These are phyloP conservation scores for Canariomyces notabilis DNA, from an alignment of 2,329 filamentous ascomycete genomes.

Conservation along the genomic window DNA sequence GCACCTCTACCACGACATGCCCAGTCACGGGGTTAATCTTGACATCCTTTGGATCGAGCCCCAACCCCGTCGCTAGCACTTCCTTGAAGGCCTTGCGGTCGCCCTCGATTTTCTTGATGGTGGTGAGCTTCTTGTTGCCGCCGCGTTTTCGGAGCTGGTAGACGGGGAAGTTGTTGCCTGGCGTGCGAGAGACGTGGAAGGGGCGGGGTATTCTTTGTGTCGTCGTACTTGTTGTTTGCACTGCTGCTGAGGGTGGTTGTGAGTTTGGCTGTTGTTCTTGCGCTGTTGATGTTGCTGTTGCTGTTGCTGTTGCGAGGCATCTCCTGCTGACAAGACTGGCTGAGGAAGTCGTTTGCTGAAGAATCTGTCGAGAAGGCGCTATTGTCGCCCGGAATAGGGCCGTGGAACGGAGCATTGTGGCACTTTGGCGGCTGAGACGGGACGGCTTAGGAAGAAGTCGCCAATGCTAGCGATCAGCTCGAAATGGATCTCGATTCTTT, in stretches of 20 bases:
- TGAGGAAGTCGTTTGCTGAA: background rate
- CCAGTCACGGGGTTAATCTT: constrained; percentile 56
- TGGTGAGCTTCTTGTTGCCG: constrained; percentile 68
- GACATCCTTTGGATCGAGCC: constrained; percentile 50
- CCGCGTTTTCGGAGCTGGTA: constrained; percentile 71
- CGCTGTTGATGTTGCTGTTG: constrained; percentile 4
- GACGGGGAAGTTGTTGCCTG: constrained; percentile 66
- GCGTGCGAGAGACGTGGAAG: constrained; percentile 70
- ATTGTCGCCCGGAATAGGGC: constrained; percentile 11
- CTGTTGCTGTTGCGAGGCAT: background rate
- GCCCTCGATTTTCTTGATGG: constrained; percentile 75
- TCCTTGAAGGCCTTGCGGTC: constrained; percentile 57
- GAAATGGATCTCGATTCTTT: constrained; percentile 5
- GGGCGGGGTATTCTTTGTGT: no score
- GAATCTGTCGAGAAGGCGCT: constrained; percentile 6
- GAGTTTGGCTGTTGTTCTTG: constrained; percentile 4
- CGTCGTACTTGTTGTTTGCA: no score
- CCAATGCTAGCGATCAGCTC: background rate
- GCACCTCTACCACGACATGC: constrained; percentile 71
- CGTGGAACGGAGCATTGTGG: constrained; percentile 18
- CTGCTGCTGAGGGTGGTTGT: no score
- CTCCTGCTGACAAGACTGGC: constrained; percentile 1
- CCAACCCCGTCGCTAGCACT: constrained; percentile 57
- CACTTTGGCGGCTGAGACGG: background rate
- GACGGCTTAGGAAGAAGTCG: no score